Evolutionary conservation across 2,329 filamentous ascomycete genomes (phyloP), one percentile per base, ranked within the genome.

Genomic region (Amauroascus verrucosus): DNA sequence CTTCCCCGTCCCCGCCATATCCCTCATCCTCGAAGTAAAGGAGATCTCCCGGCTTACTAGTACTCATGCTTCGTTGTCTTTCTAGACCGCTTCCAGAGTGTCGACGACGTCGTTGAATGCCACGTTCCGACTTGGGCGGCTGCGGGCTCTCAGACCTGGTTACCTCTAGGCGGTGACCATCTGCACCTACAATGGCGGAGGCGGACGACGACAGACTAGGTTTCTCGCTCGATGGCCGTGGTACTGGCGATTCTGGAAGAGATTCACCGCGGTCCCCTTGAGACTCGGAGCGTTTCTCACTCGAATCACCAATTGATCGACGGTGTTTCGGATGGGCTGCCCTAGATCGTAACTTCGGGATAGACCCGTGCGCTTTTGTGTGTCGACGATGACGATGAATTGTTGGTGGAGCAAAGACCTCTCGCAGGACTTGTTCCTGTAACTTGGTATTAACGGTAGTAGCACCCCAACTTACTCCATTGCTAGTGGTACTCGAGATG

Each of bases 11-110:
- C 1, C 82, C 86, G 40, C 83, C 82, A 63, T 94, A 91, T 20
- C 90, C 88, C 26, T 91, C 88, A 61, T 94, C 87, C 63, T 95
- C 89, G 62, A 86, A 90, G 61, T 90, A 95, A 66, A 95, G 84
- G n/a, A 96, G 75, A 58, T 86, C 79, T n/a, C 88, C 85, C 50
- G 85, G 77, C 8, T 80, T 76, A 11, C 84, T 79, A 16, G 77
- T 78, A 45, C 78, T 75, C 6, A 95, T 84, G 58, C 88, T 86
- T 53, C 79, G 74, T 22, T 87, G 85, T 63, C 86, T 84, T 55
- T 86, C 82, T 24, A 96, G 77, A 4, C 88, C 89, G 59, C 88
- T 88, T 47, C 89, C 90, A 5, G 89, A 96, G 67, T 94, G 93
- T 22, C 91, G 83, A 56, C 90, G 80, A 65, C 78, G 69, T 32